These are phyloP conservation scores for Sporothrix schenckii DNA, from an alignment of 2,329 filamentous ascomycete genomes.

Conservation along the genomic window DNA sequence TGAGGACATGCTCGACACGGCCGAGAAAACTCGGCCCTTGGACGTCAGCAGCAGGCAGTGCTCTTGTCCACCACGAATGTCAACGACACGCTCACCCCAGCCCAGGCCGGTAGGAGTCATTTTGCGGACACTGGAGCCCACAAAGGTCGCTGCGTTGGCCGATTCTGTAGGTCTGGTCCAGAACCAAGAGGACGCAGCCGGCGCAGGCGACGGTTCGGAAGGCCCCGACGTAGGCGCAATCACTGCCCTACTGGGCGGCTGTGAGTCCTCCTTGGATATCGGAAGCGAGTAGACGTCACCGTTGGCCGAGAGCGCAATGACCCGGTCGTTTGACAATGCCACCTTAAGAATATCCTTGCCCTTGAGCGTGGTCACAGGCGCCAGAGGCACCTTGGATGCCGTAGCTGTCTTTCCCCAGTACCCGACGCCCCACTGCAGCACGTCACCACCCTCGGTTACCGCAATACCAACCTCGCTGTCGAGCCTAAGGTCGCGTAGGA, in stretches of 20 bases:
- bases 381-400: conserved; percentile 61
- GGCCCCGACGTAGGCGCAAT: conserved; percentile 36
- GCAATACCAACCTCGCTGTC: conserved; percentile 82
- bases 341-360: conserved; percentile 81
- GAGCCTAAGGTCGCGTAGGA: conserved; percentile 85
- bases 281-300: conserved; percentile 86
- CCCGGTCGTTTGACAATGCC: conserved; percentile 76
- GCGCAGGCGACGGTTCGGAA: conserved; percentile 53
- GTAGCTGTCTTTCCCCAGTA: conserved; percentile 48
- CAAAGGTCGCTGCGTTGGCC: conserved; percentile 25
- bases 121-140: conserved; percentile 63
- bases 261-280: conserved; percentile 65
- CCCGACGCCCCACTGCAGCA: conserved; percentile 87
- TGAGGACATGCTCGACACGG: conserved; percentile 75
- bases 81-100: conserved; percentile 72
- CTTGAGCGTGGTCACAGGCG: conserved; percentile 71
- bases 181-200: conserved; percentile 65
- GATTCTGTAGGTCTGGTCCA: conserved; percentile 55
- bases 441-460: conserved; percentile 81
- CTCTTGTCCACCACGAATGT: conserved; percentile 78
- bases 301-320: conserved; percentile 74
- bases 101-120: conserved; percentile 66
- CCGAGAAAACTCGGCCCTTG: conserved; percentile 82
- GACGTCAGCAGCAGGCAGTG: conserved; percentile 85
- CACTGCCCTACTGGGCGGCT: conserved; percentile 52